A percentile compares a stretch with the other conserved stretches of the same genome.
phyloP scores from a whole-genome alignment of 116 monocot genomes.

The Zostera marina region DNA sequence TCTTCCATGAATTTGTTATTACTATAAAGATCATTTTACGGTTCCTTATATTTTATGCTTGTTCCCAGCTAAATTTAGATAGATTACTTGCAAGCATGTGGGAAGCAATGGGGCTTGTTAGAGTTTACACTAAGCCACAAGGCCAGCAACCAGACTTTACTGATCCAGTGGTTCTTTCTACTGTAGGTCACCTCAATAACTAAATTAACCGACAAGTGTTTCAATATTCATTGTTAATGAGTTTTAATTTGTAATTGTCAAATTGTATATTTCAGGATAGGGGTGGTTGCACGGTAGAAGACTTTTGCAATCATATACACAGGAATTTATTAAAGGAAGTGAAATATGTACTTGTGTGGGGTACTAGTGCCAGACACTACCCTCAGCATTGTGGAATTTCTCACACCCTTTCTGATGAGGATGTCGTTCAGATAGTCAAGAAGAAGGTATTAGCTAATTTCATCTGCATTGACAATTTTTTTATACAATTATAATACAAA shows the following conservation, averaged over 20 bases:
- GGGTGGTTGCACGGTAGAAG: conserved; percentile 97
- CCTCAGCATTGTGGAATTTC: conserved; percentile 89
- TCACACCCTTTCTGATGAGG: conserved; percentile 78
- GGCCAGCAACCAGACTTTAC: conserved; percentile 95
- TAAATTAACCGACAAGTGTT: not conserved
- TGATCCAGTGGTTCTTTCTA: conserved; percentile 92
- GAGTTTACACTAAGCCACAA: conserved; percentile 94
- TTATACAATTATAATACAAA: not conserved
- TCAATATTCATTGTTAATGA: not conserved
- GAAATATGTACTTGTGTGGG: conserved; percentile 98
- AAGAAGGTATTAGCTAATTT: conserved; percentile 48
- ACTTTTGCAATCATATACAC: conserved; percentile 98
- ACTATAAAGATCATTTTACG: not conserved
- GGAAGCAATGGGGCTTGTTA: conserved; percentile 98
- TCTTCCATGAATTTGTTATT: not conserved
- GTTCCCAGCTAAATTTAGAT: conserved; percentile 78
- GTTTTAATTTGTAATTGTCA: not conserved
- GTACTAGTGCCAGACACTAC: conserved; percentile 85
- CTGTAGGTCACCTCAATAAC: conserved; percentile 27
- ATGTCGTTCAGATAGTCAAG: conserved; percentile 99
- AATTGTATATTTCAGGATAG: conserved; percentile 42
- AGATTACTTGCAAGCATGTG: conserved; percentile 93
- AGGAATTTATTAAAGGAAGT: conserved; percentile 80
- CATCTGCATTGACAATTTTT: not conserved
- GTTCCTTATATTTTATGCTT: conserved; percentile 1